These are phyloP conservation scores for Ziziphus jujuba DNA, from an alignment of 306 rosid species.

Conservation along the genomic window DNA sequence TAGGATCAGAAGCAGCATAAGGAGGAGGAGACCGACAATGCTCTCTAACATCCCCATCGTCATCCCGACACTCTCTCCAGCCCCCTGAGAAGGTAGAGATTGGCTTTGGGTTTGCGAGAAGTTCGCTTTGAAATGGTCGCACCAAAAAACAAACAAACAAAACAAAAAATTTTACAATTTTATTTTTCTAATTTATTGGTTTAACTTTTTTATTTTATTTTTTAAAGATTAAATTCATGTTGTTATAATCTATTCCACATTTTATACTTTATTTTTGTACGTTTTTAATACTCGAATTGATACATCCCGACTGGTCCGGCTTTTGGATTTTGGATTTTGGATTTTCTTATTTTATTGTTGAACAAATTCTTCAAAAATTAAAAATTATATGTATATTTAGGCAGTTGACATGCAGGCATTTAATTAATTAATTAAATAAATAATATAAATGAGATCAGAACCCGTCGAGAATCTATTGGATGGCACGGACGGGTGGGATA, in stretches of 20 bases:
- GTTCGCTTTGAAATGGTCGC: slow-evolving; percentile 90
- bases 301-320: neutral
- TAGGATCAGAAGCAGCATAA: slow-evolving; percentile 85
- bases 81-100: slow-evolving; percentile 44
- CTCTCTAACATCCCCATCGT: slow-evolving; percentile 56
- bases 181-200: neutral
- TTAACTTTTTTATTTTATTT: neutral
- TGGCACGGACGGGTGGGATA: neutral
- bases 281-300: too few relatives aligned
- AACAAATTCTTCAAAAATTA: too few relatives aligned
- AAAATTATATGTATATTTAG: neutral
- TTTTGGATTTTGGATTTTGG: neutral
- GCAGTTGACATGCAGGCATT: neutral
- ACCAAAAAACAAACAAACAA: neutral
- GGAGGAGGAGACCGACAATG: slow-evolving; percentile 70
- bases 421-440: neutral
- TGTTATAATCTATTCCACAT: too few relatives aligned
- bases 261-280: too few relatives aligned
- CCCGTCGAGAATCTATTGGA: too few relatives aligned
- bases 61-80: slow-evolving; percentile 56
- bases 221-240: neutral
- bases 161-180: neutral
- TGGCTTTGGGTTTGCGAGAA: slow-evolving; percentile 68
- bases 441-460: too few relatives aligned
- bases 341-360: neutral